A percentile compares a stretch with the other conserved stretches of the same genome.
These are phyloP conservation scores for Sporothrix sp. DNA, from an alignment of 2,329 filamentous ascomycete genomes.

Conservation along the genomic window DNA sequence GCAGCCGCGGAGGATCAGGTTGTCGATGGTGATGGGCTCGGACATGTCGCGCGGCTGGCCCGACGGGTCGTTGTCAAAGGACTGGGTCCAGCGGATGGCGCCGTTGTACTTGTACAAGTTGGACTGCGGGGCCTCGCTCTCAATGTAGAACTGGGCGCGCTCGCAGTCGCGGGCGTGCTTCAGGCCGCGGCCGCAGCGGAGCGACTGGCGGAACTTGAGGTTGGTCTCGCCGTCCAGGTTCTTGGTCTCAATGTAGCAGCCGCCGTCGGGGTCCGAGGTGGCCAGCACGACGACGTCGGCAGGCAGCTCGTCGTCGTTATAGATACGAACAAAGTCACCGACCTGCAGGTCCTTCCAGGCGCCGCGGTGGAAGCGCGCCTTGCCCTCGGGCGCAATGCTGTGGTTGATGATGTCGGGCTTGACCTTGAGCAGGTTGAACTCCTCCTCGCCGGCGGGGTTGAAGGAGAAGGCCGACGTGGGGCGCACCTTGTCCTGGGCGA, in stretches of 20 bases:
- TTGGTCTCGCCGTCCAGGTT: constrained; percentile 98
- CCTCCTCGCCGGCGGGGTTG: constrained; percentile 25
- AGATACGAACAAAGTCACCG: constrained; percentile 91
- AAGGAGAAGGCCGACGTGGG: constrained; percentile 27
- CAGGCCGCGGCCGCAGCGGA: constrained; percentile 73
- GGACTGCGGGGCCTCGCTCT: constrained; percentile 83
- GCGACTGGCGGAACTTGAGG: constrained; percentile 82
- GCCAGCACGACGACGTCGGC: constrained; percentile 88
- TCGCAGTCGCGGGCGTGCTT: constrained; percentile 91
- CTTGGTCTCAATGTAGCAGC: constrained; percentile 96
- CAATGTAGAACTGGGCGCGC: constrained; percentile 72
- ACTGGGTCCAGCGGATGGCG: constrained; percentile 77
- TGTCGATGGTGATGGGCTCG: constrained; percentile 91
- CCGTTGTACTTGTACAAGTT: constrained; percentile 95
- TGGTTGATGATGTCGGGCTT: constrained; percentile 62
- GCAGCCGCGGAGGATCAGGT: constrained; percentile 84
- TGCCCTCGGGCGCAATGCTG: constrained; percentile 52
- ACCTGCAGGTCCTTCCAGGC: constrained; percentile 93
- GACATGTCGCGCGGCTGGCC: constrained; percentile 66
- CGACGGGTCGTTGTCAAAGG: constrained; percentile 49
- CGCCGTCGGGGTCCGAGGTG: constrained; percentile 86
- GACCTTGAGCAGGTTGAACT: constrained; percentile 32
- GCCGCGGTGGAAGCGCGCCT: constrained; percentile 81
- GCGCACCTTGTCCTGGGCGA: constrained; percentile 28
- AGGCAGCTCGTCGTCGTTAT: constrained; percentile 91